A percentile compares a stretch with the other conserved stretches of the same genome.
These are phyloP conservation scores for Auricularia sp. DNA, from an alignment of 768 basidiomycete species.

Conservation along the genomic window DNA sequence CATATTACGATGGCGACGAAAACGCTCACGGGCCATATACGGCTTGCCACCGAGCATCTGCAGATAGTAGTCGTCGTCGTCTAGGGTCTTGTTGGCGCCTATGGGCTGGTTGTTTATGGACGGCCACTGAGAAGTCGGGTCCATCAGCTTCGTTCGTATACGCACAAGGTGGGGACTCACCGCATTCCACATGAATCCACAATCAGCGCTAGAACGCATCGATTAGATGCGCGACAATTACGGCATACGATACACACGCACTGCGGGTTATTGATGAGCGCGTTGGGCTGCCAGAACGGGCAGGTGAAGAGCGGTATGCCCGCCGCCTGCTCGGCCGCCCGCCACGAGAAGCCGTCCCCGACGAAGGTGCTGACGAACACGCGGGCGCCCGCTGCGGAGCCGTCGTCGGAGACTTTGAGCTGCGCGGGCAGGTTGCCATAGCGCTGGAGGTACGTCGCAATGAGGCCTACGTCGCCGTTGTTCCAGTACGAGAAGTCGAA, in stretches of 20 bases:
- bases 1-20: not conserved
- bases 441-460: not conserved
- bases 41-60: not conserved
- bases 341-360: not conserved
- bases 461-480: not conserved
- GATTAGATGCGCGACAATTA: not conserved
- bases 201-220: not conserved
- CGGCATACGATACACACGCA: not conserved
- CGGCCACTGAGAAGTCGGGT: not conserved
- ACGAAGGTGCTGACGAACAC: not conserved
- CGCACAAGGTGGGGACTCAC: not conserved
- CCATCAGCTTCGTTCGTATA: not conserved
- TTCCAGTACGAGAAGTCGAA: slow-evolving; percentile 1
- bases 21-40: not conserved
- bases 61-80: not conserved
- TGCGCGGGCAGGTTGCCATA: not conserved
- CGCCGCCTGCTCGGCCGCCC: not conserved
- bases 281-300: not conserved
- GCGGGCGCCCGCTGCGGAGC: not conserved
- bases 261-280: not conserved
- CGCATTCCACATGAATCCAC: not conserved
- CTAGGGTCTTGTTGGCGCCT: not conserved
- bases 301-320: not conserved
- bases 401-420: not conserved
- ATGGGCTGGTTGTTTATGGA: slow-evolving; percentile 1